Base-by-base conservation (phyloP, 352 stramenopile species). In the Elongisporangium anandrum region DNA sequence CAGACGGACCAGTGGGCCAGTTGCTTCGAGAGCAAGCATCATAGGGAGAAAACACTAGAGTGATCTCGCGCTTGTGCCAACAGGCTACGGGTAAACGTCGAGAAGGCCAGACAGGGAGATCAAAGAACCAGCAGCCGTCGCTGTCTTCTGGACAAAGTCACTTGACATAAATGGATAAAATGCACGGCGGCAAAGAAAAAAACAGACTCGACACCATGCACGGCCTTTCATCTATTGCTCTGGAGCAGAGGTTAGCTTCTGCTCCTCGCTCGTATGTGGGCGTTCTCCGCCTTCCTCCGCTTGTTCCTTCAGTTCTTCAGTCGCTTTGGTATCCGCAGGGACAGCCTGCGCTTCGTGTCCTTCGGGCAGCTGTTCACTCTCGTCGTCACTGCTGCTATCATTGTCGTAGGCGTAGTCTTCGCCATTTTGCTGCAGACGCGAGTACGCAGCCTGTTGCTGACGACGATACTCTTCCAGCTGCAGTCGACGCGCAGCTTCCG, bases 391-490 rank as follows among this genome's bases (percentile, higher is more conserved):
- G 54, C 61, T 72, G 60, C 68, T 76, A 53, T 78, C 69, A 56
- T 78, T 92, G 55, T 87, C 79, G 48, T 84, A 82, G 60, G 80
- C 77, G 22, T 81, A 72, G 9, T 62, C 65, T 23, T 39, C 29
- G 29, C 29, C 29, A 41, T 41, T 13, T 8, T 41, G 29, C 13
- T 41, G 61, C 29, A 45, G 34, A 19, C 75, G 73, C n/a, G 76
- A 73, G 62, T 94, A 94, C 12, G 69, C 63, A 20, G 83, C 73
- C 56, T 94, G 85, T 61, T 94, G 85, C 56, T 90, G 58, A 19
- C 72, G 69, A 23, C 85, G 82, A 51, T 89, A 78, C 63, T 91
- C 72, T 53, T 88, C 69, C n/a, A 92, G 65, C 57, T 69, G 85
- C 51, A 92, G 65, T 22, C 85, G 66, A n/a, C 79, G 73, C 3